Evolutionary conservation across 768 basidiomycete genomes (phyloP), one percentile per base, ranked within the genome.

Genomic region (Mycena crocata): DNA sequence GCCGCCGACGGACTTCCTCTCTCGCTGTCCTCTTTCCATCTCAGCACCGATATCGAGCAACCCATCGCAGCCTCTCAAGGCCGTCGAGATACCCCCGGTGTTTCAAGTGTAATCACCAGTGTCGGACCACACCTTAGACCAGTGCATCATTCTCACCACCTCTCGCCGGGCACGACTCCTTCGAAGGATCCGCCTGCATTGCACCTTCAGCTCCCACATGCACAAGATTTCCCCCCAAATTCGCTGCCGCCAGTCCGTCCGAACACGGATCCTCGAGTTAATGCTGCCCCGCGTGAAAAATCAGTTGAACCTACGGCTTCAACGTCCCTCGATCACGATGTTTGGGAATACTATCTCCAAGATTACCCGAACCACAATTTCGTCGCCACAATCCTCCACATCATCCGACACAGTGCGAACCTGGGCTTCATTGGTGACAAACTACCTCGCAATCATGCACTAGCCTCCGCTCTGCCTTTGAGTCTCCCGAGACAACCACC

Each of bases 231-330:
- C 19, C 54, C 44, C 28, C 52, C 44, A 14, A 30, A 24, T 34
- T 3, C 45, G 17, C 45, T 23, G 30, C 70, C 70, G 3, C 70
- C 64, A 4, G 24, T 1, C 19, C 56, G 64, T 24, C 70, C 64
- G 12, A 69, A 71, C 46, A 59, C 67, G 14, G 70, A 66, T 24
- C 60, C 64, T 8, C 63, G 70, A 4, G 57, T 35, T 57, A 71
- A 71, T 26, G 5, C 30, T 23, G 51, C 51, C n/a, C 67, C 49
- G 44, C 24, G 17, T 42, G 39, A 57, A 24, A 35, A 44, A 6
- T 40, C 46, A 8, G 24, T 23, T 21, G n/a, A 17, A 23, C 52
- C 61, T 5, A 37, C 57, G 28, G 48, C 54, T 24, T 35, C 17
- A 52, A 67, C 32, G 37, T 54, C 42, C 2, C 66, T 71, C 5